These are phyloP conservation scores for Eutrema japonicum DNA, from an alignment of 345 rosid species.

Conservation along the genomic window DNA sequence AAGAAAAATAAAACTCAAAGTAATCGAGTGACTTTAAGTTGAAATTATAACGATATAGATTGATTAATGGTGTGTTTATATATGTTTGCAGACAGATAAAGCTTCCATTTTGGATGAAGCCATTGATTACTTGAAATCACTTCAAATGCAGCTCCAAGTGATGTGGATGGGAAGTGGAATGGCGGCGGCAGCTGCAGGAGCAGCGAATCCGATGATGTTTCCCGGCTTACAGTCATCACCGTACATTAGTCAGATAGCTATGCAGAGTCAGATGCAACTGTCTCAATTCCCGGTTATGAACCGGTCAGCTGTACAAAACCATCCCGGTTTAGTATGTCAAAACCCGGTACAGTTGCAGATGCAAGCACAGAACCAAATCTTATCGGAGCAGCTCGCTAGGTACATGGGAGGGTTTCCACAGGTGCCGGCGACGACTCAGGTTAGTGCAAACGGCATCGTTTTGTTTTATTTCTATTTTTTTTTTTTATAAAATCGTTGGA, in stretches of 20 bases:
- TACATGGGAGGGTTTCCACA: conserved; percentile 57
- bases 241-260: conserved; percentile 58
- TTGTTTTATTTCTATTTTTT: no score
- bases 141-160: conserved; percentile 92
- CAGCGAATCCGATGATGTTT: conserved; percentile 74
- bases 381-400: conserved; percentile 61
- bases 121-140: conserved; percentile 86
- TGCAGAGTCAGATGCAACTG: conserved; percentile 57
- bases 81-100: conserved; percentile 77
- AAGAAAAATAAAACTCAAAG: neutral
- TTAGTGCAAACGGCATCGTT: conserved; percentile 30
- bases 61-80: neutral
- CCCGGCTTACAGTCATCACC: conserved; percentile 68
- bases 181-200: conserved; percentile 54
- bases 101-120: conserved; percentile 97
- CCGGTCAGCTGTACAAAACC: conserved; percentile 49
- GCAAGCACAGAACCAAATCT: conserved; percentile 48
- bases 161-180: conserved; percentile 98
- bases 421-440: conserved; percentile 59
- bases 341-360: conserved; percentile 51
- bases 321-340: conserved; percentile 49
- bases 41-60: neutral
- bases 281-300: conserved; percentile 53
- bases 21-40: neutral
- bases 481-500: neutral